phyloP scores from a whole-genome alignment of 371 early-diverging fungal genomes.

The Coemansia sp. region DNA sequence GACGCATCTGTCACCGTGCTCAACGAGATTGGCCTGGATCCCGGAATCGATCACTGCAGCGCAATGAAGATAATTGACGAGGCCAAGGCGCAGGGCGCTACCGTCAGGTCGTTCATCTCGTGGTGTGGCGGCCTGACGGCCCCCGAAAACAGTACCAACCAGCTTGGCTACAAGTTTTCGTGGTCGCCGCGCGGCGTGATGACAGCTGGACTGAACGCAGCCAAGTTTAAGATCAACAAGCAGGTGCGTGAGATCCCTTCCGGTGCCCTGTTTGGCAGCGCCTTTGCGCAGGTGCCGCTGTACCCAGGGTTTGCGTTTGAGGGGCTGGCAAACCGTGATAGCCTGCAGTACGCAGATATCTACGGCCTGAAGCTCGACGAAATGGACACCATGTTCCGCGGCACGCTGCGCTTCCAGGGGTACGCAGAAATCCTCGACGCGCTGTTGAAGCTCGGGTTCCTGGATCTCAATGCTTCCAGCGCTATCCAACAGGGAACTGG shows the following conservation, averaged over 20 bases:
- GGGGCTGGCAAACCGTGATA: slow-evolving; percentile 96
- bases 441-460: slow-evolving; percentile 36
- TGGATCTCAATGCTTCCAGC: slow-evolving; percentile 18
- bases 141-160: slow-evolving; percentile 90
- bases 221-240: slow-evolving; percentile 81
- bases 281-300: slow-evolving; percentile 67
- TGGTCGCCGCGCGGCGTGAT: slow-evolving; percentile 97
- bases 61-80: slow-evolving; percentile 97
- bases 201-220: slow-evolving; percentile 88
- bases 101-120: slow-evolving; percentile 81
- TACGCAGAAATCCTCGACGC: slow-evolving; percentile 49
- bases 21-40: slow-evolving; percentile 98
- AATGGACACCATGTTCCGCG: slow-evolving; percentile 88
- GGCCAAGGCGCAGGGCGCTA: slow-evolving; percentile 68
- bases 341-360: slow-evolving; percentile 84
- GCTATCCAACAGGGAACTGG: background rate
- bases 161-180: slow-evolving; percentile 98
- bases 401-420: slow-evolving; percentile 86
- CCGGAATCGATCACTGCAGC: slow-evolving; percentile 96
- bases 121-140: slow-evolving; percentile 99
- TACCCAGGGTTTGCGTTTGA: slow-evolving; percentile 79
- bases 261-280: slow-evolving; percentile 64
- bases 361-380: slow-evolving; percentile 70
- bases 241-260: slow-evolving; percentile 83
- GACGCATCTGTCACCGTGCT: slow-evolving; percentile 82